Evolutionary conservation across 345 rosid species (phyloP), one percentile per base, ranked within the genome.

Genomic region (Psidium friedrichsthalianum): DNA sequence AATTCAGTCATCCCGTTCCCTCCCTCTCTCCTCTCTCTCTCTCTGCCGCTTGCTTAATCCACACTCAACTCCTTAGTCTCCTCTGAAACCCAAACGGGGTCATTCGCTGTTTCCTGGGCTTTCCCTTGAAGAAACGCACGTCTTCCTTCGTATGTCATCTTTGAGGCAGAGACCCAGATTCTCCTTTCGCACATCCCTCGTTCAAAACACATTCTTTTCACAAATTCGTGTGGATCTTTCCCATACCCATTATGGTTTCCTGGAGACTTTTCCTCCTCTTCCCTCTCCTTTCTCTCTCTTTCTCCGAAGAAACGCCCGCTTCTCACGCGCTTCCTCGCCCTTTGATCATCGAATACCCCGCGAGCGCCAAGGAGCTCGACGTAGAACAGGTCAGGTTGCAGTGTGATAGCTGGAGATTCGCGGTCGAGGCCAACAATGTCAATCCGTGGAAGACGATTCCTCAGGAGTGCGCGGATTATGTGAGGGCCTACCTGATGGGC

Each of bases 391-490:
- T 94, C 58, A 83, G 86, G 61, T 64, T 94, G 27, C 91, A 90
- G 87, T 97, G 99, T 86, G 93, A 93, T 16, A 97, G 98, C 91
- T 97, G 99, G 99, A 94, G 99, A 84, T 92, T 95, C 84, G 90
- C 96, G 9, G 98, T 86, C 84, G 98, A 97, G 90, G 91, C 96
- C 24, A 95, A 95, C 87, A 95, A 97, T 86, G 88, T 95, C 85
- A 89, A 88, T 51, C 98, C 97, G 9, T 97, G 99, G 99, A 92
- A 89, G 88, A 91, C 92, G n/a, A 89, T 95, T 76, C 98, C 98
- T 3, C 87, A 16, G 83, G 96, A 95, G 83, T 97, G 99, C 59
- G 89, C 83, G 53, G 95, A 88, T 32, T 97, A 95, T 81, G 98
- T 97, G 25, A 92, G 87, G 86, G 92, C 90, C 27, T 97, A 97